These are phyloP conservation scores for Echinosophora koreensis DNA, from an alignment of 306 rosid genomes.

Conservation along the genomic window DNA sequence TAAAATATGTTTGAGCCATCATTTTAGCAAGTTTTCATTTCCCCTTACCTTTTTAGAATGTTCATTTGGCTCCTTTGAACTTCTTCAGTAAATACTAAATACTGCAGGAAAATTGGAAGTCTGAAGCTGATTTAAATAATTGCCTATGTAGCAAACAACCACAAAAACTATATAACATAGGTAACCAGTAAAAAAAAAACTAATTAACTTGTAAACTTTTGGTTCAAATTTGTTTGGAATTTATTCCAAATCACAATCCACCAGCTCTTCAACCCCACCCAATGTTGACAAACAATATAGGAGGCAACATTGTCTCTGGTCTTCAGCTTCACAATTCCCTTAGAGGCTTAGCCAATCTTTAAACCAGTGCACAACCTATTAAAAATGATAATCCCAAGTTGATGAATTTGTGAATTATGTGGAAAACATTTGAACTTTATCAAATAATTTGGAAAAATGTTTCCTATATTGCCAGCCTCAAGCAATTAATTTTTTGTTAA, in stretches of 20 bases:
- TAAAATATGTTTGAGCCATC: not conserved
- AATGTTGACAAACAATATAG: constrained; percentile 8
- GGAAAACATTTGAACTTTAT: not conserved
- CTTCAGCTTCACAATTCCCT: constrained; percentile 16
- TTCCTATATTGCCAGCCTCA: not conserved
- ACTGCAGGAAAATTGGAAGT: not conserved
- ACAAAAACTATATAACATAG: not conserved
- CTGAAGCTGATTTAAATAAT: not conserved
- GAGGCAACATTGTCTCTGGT: constrained; percentile 1
- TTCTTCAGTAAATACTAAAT: constrained; percentile 3
- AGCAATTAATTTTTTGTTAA: not conserved
- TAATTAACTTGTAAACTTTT: not conserved
- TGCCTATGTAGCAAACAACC: not conserved
- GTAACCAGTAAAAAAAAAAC: not conserved
- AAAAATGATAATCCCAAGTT: not conserved
- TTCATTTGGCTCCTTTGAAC: not conserved
- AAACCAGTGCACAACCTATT: constrained; percentile 4
- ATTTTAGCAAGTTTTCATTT: not conserved
- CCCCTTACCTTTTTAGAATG: not conserved
- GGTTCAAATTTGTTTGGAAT: not conserved
- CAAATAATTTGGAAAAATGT: not conserved
- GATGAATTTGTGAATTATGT: not conserved
- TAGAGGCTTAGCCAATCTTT: not conserved
- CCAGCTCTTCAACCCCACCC: constrained; percentile 5
- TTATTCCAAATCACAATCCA: not conserved